Base-by-base conservation (phyloP, 441 rosid species). In the Populus trichocarpa region DNA sequence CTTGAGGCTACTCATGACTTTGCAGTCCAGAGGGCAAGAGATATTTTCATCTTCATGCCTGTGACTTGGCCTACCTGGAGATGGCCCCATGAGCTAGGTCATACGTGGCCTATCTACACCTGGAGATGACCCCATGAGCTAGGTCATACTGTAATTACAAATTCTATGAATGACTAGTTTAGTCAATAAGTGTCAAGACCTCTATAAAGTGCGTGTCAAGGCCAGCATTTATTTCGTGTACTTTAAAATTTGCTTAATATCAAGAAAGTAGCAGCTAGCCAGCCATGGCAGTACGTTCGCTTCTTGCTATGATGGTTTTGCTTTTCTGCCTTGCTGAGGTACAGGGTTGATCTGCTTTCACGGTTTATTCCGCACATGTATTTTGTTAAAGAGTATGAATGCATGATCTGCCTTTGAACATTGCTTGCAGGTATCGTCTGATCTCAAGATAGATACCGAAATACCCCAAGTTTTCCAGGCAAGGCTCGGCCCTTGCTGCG, bases 371-470 rank as follows among this genome's bases (percentile, higher is more conserved):
- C 8, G 12, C 11, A 0, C 20, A n/a, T 6, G 2, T 11, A n/a
- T 16, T 67, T 22, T 10, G 26, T 23, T 23, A 22, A 42, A 69
- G 2, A 38, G 20, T 10, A 64, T 20, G 25, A n/a, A 22, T 2
- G 6, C 23, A 13, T 26, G 36, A 25, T 61, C 22, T 53, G 57
- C 16, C 14, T 50, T 50, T 12, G 22, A 38, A 8, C 20, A 7
- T 9, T 42, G 10, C 11, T 64, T 74, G 64, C 74, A 79, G 82
- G 82, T 76, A 57, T 75, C 83, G 61, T 80, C 83, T 3, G 76
- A 67, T 67, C 11, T 18, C 70, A 32, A 71, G 68, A 10, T 9
- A 1, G 38, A 70, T n/a, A 75, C 13, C 7, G 53, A 69, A 64
- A 67, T 25, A 5, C 70, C 35, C 9, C 33, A 13, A 46, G 16